Evolutionary conservation across 2,329 filamentous ascomycete species (phyloP).

Genomic region (Shiraia bambusicola): DNA sequence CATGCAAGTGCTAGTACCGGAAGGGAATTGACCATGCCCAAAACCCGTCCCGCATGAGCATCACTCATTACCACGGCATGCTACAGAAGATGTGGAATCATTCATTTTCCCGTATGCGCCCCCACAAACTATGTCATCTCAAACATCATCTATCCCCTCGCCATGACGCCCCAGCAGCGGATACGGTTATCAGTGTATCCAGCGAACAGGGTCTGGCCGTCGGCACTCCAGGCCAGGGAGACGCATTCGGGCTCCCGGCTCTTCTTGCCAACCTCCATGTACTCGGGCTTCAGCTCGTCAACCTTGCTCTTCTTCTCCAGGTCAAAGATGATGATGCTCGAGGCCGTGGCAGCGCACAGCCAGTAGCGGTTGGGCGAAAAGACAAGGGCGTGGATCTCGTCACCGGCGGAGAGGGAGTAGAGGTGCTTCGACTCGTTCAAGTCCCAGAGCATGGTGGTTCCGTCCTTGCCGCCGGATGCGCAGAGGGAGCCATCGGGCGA

Average conservation of each 20-base stretch:
- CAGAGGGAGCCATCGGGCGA: slow-evolving; percentile 98
- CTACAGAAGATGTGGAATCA: slow-evolving; percentile 41
- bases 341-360: slow-evolving; percentile 96
- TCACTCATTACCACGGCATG: slow-evolving; percentile 42
- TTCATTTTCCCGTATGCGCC: slow-evolving; percentile 37
- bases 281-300: slow-evolving; percentile 98
- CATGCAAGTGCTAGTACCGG: slow-evolving; percentile 46
- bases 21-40: slow-evolving; percentile 39
- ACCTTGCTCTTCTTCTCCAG: slow-evolving; percentile 99
- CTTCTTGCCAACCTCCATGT: slow-evolving; percentile 96
- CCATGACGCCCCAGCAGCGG: slow-evolving; percentile 47
- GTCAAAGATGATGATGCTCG: slow-evolving; percentile 99
- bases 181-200: slow-evolving; percentile 98
- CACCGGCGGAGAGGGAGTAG: slow-evolving; percentile 98
- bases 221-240: slow-evolving; percentile 93
- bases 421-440: slow-evolving; percentile 99
- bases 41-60: slow-evolving; percentile 39
- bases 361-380: slow-evolving; percentile 99
- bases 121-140: slow-evolving; percentile 22
- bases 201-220: slow-evolving; percentile 98
- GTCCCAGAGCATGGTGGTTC: slow-evolving; percentile 99
- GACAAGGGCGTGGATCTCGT: slow-evolving; percentile 99
- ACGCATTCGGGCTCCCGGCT: slow-evolving; percentile 98
- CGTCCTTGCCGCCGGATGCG: slow-evolving; percentile 98
- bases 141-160: slow-evolving; percentile 41